Conservation (phyloP, 2,329 filamentous ascomycete species). For the Acrodontium crateriforme region DNA sequence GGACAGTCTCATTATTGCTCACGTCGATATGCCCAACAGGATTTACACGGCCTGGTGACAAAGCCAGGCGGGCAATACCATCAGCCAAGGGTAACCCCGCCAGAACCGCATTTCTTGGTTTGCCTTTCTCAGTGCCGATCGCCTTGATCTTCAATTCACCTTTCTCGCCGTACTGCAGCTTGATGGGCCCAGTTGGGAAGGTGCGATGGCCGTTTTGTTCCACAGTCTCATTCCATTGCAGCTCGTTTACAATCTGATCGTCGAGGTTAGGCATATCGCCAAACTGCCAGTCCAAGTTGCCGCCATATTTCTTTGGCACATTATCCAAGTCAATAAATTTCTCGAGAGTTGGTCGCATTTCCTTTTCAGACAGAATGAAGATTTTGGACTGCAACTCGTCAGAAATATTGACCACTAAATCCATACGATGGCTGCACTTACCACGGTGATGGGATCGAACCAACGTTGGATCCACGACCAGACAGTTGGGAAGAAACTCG, state of each 20-base stretch:
- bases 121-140: constrained; percentile 30
- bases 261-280: constrained; percentile 66
- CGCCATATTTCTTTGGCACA: constrained; percentile 83
- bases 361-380: constrained; percentile 64
- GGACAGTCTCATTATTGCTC: background rate
- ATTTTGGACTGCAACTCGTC: constrained; percentile 54
- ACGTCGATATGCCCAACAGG: background rate
- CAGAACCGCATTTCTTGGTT: constrained; percentile 24
- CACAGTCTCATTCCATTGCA: constrained; percentile 27
- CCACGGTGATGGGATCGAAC: constrained; percentile 75
- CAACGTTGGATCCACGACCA: constrained; percentile 93
- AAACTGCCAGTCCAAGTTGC: constrained; percentile 69
- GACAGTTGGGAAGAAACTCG: constrained; percentile 79
- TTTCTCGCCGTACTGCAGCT: constrained; percentile 28
- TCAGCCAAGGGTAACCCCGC: constrained; percentile 23
- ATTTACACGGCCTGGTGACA: constrained; percentile 13
- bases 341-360: constrained; percentile 64
- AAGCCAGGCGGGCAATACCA: constrained; percentile 12
- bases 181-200: constrained; percentile 34
- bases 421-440: constrained; percentile 5
- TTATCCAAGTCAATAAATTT: constrained; percentile 69
- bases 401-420: background rate
- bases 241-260: constrained; percentile 26
- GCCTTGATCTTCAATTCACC: constrained; percentile 33
- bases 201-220: constrained; percentile 23